These are phyloP conservation scores for Sungouiozyma ichnusensis DNA, from an alignment of 805 yeast species.

Conservation along the genomic window DNA sequence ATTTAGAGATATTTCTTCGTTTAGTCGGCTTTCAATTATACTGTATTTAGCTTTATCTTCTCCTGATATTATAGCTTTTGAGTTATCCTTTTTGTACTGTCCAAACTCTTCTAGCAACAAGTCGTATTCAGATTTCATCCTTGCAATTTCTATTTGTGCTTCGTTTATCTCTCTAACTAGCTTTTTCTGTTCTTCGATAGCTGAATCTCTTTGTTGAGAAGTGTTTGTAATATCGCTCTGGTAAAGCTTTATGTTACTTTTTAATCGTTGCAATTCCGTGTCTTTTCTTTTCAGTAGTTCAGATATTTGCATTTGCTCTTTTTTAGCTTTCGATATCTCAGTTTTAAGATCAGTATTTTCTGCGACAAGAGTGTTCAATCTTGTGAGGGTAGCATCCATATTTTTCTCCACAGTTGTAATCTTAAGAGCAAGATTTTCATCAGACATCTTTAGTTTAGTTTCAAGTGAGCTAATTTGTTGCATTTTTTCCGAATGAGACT, in stretches of 20 bases:
- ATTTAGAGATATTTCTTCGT: constrained; percentile 25
- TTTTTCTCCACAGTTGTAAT: constrained; percentile 27
- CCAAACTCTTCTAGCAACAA: constrained; percentile 35
- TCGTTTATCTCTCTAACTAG: constrained; percentile 20
- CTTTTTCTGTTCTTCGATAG: constrained; percentile 21
- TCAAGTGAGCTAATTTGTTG: constrained; percentile 25
- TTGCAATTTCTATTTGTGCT: constrained; percentile 19
- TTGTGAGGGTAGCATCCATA: constrained; percentile 28
- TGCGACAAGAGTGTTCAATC: constrained; percentile 30
- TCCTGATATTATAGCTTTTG: constrained; percentile 10
- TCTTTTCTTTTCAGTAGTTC: constrained; percentile 30
- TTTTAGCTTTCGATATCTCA: constrained; percentile 31
- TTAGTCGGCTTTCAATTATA: constrained; percentile 28
- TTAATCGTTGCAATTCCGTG: constrained; percentile 25
- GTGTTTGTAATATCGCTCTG: constrained; percentile 19
- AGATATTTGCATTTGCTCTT: constrained; percentile 29
- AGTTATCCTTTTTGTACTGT: constrained; percentile 27
- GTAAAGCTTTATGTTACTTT: constrained; percentile 19
- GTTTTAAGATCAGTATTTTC: constrained; percentile 37
- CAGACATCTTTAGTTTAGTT: constrained; percentile 23
- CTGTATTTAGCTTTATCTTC: constrained; percentile 33
- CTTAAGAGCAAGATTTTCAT: constrained; percentile 29
- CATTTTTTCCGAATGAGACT: constrained; percentile 22
- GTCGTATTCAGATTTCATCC: constrained; percentile 20
- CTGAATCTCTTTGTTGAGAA: constrained; percentile 25